These are phyloP conservation scores for Plasmodium berghei DNA, from an alignment of 169 alveolate genomes.

Conservation along the genomic window DNA sequence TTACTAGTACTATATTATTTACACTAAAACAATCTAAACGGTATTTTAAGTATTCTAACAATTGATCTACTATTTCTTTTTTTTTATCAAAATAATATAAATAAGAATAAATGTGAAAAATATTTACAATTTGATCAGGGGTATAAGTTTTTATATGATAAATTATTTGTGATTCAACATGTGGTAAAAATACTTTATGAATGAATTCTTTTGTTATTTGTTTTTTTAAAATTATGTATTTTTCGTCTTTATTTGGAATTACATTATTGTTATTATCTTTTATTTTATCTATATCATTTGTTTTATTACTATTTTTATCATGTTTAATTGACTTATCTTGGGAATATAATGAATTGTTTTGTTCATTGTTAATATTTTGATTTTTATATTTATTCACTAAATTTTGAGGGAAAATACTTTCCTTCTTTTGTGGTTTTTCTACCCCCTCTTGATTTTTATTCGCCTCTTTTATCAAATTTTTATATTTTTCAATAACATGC, in stretches of 20 bases:
- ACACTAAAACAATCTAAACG: conserved; percentile 73
- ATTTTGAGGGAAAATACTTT: neutral
- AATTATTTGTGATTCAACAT: conserved; percentile 73
- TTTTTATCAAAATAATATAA: conserved; percentile 59
- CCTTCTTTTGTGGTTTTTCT: neutral
- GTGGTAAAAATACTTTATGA: conserved; percentile 65
- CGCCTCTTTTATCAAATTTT: conserved; percentile 15
- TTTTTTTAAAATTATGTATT: conserved; percentile 62
- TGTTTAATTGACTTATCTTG: too few species aligned
- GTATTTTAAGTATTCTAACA: conserved; percentile 38
- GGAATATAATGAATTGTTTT: too few species aligned
- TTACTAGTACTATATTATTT: conserved; percentile 25
- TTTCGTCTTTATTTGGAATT: conserved; percentile 26
- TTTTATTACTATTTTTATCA: neutral
- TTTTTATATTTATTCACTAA: neutral
- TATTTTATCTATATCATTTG: too few species aligned
- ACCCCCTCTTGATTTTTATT: neutral
- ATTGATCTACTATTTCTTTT: conserved; percentile 56
- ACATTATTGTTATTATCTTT: neutral
- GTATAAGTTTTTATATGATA: conserved; percentile 68
- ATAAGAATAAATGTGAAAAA: conserved; percentile 52
- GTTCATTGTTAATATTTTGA: neutral
- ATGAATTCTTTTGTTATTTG: conserved; percentile 70
- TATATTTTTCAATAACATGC: conserved; percentile 35
- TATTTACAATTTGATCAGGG: conserved; percentile 68